A percentile compares a stretch with the other conserved stretches of the same genome.
phyloP scores from a whole-genome alignment of 441 rosid species.

The Hura crepitans region DNA sequence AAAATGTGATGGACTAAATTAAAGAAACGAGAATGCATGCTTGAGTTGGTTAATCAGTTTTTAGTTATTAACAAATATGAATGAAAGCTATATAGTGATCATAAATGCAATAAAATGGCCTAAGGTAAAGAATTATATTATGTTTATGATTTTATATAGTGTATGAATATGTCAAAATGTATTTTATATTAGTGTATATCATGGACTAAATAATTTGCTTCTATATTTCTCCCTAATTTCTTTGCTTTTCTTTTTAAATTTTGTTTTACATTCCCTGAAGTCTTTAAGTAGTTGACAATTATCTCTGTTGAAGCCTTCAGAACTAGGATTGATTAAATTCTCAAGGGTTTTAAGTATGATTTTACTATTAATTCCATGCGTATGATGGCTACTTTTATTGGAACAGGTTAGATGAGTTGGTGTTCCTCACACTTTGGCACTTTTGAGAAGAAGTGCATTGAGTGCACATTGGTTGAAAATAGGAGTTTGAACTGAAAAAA shows the following conservation, averaged over 20 bases:
- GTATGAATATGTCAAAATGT: no score
- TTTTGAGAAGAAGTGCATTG: background rate
- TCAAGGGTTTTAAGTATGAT: background rate
- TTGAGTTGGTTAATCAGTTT: no score
- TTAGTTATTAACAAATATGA: no score
- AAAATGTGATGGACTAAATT: no score
- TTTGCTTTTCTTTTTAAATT: background rate
- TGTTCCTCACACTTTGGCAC: background rate
- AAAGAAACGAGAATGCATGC: no score
- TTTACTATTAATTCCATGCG: background rate
- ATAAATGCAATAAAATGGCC: no score
- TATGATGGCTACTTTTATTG: background rate
- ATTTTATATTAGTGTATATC: background rate
- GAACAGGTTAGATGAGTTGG: background rate
- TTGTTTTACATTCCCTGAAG: background rate
- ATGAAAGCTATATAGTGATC: no score
- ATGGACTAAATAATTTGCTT: background rate
- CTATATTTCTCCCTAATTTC: background rate
- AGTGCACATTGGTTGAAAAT: background rate
- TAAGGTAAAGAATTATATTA: no score
- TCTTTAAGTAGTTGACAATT: background rate
- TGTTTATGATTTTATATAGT: no score
- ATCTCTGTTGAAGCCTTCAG: background rate
- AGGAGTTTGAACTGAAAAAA: constrained; percentile 7
- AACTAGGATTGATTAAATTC: background rate